phyloP scores from a whole-genome alignment of 106 monocot genomes.

The Alisma plantagoaquatica region DNA sequence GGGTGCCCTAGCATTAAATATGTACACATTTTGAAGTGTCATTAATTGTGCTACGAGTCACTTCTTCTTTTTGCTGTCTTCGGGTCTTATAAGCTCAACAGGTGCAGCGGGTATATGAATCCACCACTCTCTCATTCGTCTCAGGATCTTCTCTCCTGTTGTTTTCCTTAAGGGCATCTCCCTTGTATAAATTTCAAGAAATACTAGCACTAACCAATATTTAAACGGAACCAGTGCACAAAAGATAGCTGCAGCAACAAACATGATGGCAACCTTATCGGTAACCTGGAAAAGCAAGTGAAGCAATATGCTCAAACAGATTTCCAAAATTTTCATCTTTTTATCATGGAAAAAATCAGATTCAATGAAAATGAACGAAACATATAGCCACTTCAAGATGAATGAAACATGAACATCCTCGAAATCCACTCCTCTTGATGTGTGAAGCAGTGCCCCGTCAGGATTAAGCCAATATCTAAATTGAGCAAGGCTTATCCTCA shows the following conservation, averaged over 20 bases:
- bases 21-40: too few relatives aligned
- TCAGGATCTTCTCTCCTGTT: conserved; percentile 42
- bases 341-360: too few relatives aligned
- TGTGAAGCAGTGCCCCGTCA: too few relatives aligned
- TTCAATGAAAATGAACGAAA: too few relatives aligned
- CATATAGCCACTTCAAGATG: too few relatives aligned
- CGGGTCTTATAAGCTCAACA: conserved; percentile 41
- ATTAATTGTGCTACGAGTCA: conserved; percentile 8
- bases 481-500: too few relatives aligned
- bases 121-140: conserved; percentile 91
- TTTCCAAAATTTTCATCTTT: too few relatives aligned
- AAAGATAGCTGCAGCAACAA: conserved; percentile 26
- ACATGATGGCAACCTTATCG: conserved; percentile 31
- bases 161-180: conserved; percentile 78
- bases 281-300: conserved; percentile 49
- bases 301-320: neutral
- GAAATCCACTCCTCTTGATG: too few relatives aligned
- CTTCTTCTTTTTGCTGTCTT: conserved; percentile 44
- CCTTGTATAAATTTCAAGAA: conserved; percentile 72
- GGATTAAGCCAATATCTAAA: too few relatives aligned
- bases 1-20: too few relatives aligned
- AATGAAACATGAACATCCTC: too few relatives aligned
- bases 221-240: conserved; percentile 47
- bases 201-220: conserved; percentile 32
- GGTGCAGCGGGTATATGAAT: conserved; percentile 91